Evolutionary conservation across 192 early-diverging fungal genomes (phyloP), one percentile per base, ranked within the genome.

Genomic region (Rhizophagus sp.): DNA sequence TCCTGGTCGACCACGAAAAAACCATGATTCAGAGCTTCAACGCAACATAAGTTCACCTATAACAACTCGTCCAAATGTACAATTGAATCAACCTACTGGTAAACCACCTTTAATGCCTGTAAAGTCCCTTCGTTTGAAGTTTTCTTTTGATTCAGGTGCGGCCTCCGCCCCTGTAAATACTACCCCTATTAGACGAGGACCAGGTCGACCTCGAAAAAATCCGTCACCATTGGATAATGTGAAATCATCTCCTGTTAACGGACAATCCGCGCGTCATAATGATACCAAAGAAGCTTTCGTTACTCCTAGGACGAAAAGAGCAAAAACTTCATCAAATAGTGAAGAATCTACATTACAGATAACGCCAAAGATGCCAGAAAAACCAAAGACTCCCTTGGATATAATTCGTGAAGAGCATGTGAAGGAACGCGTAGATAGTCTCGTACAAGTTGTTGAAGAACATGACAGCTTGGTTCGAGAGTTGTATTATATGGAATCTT

Each of bases 381-480:
- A 52, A 69, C 25, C 50, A 72, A 33, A 80, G 24, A 85, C 88
- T 30, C 86, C 89, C 6, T 57, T 92, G 27, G 89, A 91, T 13
- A 70, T 69, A 24, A 61, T 80, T 57, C 79, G 84, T 67, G 81
- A 80, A 64, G 76, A 75, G 24, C 80, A 72, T 22, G 80, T 88
- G 19, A 67, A 36, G 7, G 84, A 88, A 36, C 79, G 86, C 76
- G 84, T 84, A 66, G 68, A 62, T 24, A 76, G 88, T 22, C 79
- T 93, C 30, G 85, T 87, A 33, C 70, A 79, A 27, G 81, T 90
- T 36, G 80, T 90, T 62, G 85, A 88, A 49, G 79, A 80, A 49
- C 89, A 92, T 75, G 90, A 92, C 57, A 79, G 80, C 36, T 49
- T 83, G n/a, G 83, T 87, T n/a, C 82, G 88, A 39, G 90, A 93